Evolutionary conservation across 2,329 filamentous ascomycete species (phyloP).

Genomic region (Aureobasidium uvarum): DNA sequence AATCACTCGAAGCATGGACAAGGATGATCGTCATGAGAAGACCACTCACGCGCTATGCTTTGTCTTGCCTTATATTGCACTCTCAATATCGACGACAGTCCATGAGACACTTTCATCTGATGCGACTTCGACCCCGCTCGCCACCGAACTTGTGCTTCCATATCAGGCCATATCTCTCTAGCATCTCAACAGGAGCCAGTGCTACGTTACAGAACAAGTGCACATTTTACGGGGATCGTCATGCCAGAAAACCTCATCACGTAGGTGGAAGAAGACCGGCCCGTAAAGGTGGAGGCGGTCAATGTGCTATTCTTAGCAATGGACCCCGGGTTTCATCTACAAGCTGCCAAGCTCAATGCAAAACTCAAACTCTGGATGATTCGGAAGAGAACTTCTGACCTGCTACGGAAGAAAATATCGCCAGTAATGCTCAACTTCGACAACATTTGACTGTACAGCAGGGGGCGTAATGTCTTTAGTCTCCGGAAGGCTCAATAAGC

Average conservation of each 20-base stretch:
- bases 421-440: background rate
- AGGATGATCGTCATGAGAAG: conserved; percentile 9
- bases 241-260: background rate
- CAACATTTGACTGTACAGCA: background rate
- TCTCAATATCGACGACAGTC: background rate
- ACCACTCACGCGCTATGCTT: background rate
- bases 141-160: too few species aligned
- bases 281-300: conserved; percentile 15
- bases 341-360: background rate
- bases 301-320: conserved; percentile 14
- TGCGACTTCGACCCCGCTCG: background rate
- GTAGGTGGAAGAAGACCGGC: conserved; percentile 16
- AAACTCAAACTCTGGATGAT: conserved; percentile 9
- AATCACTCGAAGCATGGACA: background rate
- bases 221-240: conserved; percentile 5
- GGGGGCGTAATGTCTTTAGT: background rate
- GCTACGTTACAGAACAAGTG: conserved; percentile 1
- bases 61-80: background rate
- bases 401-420: background rate
- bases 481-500: conserved; percentile 22
- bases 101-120: background rate
- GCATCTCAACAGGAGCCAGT: background rate
- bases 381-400: background rate
- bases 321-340: conserved; percentile 8
- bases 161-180: background rate